Conservation (phyloP, 1,284 basidiomycete genomes). For the Athelia sp. region DNA sequence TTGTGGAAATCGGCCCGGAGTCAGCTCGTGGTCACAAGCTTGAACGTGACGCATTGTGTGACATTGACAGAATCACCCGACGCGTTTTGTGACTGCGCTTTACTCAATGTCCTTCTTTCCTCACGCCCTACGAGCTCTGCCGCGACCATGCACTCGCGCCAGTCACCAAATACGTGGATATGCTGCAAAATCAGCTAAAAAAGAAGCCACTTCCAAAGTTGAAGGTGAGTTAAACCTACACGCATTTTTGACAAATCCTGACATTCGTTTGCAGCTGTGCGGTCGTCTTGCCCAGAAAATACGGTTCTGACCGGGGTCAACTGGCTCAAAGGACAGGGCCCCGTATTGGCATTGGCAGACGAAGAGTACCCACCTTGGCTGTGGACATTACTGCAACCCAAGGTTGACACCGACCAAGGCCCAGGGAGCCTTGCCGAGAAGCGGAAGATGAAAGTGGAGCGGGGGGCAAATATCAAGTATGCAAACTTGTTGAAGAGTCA, state of each 20-base stretch:
- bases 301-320: conserved; percentile 75
- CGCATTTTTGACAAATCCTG: not conserved
- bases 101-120: not conserved
- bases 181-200: not conserved
- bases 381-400: conserved; percentile 70
- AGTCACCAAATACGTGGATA: not conserved
- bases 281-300: conserved; percentile 62
- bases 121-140: not conserved
- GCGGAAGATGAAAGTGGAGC: conserved; percentile 59
- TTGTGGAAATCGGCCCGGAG: too few relatives aligned
- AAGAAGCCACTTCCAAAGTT: not conserved
- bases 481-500: conserved; percentile 76
- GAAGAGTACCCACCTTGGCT: conserved; percentile 88
- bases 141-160: not conserved
- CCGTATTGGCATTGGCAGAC: conserved; percentile 78
- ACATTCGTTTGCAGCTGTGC: conserved; percentile 13
- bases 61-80: too few relatives aligned
- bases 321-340: conserved; percentile 79
- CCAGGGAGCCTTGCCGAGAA: conserved; percentile 65
- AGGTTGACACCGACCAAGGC: conserved; percentile 58
- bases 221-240: not conserved
- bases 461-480: conserved; percentile 60
- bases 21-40: too few relatives aligned
- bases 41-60: too few relatives aligned
- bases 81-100: too few relatives aligned